Base-by-base conservation (phyloP, 495 filamentous ascomycete genomes). In the Jackrogersella multiformis region DNA sequence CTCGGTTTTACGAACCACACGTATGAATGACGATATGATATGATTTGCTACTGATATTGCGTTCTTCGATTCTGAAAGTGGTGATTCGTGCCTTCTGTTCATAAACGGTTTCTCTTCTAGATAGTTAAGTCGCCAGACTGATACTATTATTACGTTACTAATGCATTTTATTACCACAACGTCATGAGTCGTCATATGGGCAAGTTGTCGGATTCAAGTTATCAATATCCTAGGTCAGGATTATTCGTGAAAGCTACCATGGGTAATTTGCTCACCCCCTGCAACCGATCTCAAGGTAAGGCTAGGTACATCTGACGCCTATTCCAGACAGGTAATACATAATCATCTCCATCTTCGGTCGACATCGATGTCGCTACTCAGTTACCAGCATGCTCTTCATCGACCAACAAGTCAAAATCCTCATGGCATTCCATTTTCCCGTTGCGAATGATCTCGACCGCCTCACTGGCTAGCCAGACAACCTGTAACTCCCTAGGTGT, bases 1-100 rank as follows among this genome's bases (percentile, higher is more conserved):
- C 61, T 64, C 66, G 57, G 38, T 69, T 73, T 73, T 61, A 75
- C 61, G 73, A 75, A 64, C 30, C 59, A 48, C 15, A 63, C 59
- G 65, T 54, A 75, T 71, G 73, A 71, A 71, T 73, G 73, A 75
- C 55, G 73, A 75, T 63, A 71, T 71, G 64, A 60, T 66, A 62
- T 68, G 68, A 74, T 67, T 61, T 70, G 49, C 48, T 56, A 16
- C 38, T 56, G 24, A 49, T 41, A 44, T 34, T 16, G 35, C 21
- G n/a, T 51, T 21, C 7, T 38, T 2, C 4, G 35, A 16, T 48
- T 57, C 55, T 35, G 39, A 23, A 34, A 16, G 16, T 44, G 38
- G 36, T 61, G 46, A 52, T 38, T 28, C 15, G 38, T 36, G 38
- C 13, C 4, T 51, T 30, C 3, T 30, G 26, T 30, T 30, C 26